These are phyloP conservation scores for Globisporangium radiosum DNA, from an alignment of 352 stramenopile species.

Conservation along the genomic window DNA sequence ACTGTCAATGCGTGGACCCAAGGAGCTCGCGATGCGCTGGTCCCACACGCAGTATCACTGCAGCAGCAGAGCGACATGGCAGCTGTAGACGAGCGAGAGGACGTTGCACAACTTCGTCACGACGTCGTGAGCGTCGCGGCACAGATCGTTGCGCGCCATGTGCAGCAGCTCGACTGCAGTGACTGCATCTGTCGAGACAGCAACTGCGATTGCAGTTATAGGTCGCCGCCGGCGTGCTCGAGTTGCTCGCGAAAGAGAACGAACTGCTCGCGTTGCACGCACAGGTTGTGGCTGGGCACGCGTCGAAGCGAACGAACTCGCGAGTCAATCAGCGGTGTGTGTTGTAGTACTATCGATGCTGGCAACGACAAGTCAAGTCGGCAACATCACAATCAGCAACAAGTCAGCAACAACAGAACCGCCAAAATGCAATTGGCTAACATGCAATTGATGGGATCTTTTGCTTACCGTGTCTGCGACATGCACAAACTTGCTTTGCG, in stretches of 20 bases:
- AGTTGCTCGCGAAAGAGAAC: constrained; percentile 24
- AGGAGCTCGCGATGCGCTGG: background rate
- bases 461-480: too few species aligned
- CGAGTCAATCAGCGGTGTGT: too few species aligned
- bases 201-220: background rate
- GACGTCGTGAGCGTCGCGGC: constrained; percentile 21
- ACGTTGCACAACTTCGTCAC: constrained; percentile 8
- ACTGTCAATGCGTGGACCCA: background rate
- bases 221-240: too few species aligned
- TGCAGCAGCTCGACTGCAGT: constrained; percentile 2
- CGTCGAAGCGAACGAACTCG: background rate
- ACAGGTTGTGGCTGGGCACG: background rate
- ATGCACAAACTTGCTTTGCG: too few species aligned
- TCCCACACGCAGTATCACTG: background rate
- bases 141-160: constrained; percentile 19
- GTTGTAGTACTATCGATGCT: too few species aligned
- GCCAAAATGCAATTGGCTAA: too few species aligned
- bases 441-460: too few species aligned
- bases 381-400: too few species aligned
- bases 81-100: background rate
- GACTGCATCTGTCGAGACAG: background rate
- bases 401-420: too few species aligned
- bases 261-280: constrained; percentile 19
- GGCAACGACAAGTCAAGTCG: too few species aligned
- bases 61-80: background rate